phyloP scores from a whole-genome alignment of 805 yeast genomes.

The Monosporozyma servazzii region DNA sequence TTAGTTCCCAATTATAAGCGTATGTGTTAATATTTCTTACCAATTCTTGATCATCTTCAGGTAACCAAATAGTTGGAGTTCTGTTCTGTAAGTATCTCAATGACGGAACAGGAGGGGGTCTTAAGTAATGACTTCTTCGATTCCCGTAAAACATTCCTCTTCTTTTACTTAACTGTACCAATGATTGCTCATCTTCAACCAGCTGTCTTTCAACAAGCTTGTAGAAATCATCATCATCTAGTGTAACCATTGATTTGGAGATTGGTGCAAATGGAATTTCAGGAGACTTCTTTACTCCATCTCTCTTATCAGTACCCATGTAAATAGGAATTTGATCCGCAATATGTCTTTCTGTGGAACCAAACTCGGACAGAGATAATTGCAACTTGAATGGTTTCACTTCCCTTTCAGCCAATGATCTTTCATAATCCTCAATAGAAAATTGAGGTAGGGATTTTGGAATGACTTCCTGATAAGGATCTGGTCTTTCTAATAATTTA shows the following conservation, averaged over 20 bases:
- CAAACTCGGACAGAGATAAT: slow-evolving; percentile 26
- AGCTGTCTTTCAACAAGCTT: slow-evolving; percentile 44
- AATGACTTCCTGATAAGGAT: slow-evolving; percentile 29
- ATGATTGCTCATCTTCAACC: slow-evolving; percentile 34
- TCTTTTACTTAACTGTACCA: slow-evolving; percentile 28
- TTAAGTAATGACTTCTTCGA: slow-evolving; percentile 52
- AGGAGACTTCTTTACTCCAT: slow-evolving; percentile 18
- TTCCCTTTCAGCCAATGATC: background rate
- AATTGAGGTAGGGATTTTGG: background rate
- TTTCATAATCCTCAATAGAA: slow-evolving; percentile 24
- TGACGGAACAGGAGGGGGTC: slow-evolving; percentile 90
- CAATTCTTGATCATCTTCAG: slow-evolving; percentile 79
- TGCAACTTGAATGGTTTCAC: slow-evolving; percentile 28
- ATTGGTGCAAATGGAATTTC: slow-evolving; percentile 41
- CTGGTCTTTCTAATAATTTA: slow-evolving; percentile 27
- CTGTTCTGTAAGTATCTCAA: slow-evolving; percentile 69
- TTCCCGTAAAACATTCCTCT: slow-evolving; percentile 39
- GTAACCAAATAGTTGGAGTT: slow-evolving; percentile 93
- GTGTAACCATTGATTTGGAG: slow-evolving; percentile 55
- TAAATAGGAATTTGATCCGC: slow-evolving; percentile 29
- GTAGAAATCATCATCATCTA: slow-evolving; percentile 55
- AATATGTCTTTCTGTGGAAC: slow-evolving; percentile 28
- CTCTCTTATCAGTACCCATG: slow-evolving; percentile 22
- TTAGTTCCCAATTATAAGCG: slow-evolving; percentile 87
- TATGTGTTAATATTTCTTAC: slow-evolving; percentile 77